phyloP scores from a whole-genome alignment of 495 filamentous ascomycete genomes.

The Lophiostoma macrostomum region DNA sequence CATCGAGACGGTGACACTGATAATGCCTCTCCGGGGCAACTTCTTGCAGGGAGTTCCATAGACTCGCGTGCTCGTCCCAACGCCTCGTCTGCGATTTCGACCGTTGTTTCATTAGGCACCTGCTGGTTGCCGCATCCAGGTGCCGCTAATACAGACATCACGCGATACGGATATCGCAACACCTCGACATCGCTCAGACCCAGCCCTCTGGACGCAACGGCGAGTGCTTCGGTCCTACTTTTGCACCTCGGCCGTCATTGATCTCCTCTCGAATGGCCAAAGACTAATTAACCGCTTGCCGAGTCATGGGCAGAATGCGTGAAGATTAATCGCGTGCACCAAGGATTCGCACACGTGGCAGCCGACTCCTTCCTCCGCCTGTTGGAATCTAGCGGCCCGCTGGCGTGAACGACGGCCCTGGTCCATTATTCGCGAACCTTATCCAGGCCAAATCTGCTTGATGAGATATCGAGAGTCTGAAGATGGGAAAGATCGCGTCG shows the following conservation, averaged over 20 bases:
- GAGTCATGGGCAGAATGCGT: slow-evolving; percentile 22
- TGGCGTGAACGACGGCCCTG: slow-evolving; percentile 19
- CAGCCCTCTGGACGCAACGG: neutral
- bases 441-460: neutral
- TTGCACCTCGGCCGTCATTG: neutral
- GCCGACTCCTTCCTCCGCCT: slow-evolving; percentile 14
- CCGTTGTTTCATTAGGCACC: neutral
- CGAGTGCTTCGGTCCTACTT: neutral
- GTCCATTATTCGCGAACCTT: neutral
- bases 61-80: neutral
- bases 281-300: slow-evolving; percentile 1
- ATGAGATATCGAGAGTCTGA: no score
- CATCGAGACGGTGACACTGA: slow-evolving; percentile 2
- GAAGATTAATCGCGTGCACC: slow-evolving; percentile 22
- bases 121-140: neutral
- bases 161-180: slow-evolving; percentile 8
- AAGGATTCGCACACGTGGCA: slow-evolving; percentile 26
- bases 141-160: slow-evolving; percentile 24
- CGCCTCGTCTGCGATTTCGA: neutral
- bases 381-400: slow-evolving; percentile 16
- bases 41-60: neutral
- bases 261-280: slow-evolving; percentile 17
- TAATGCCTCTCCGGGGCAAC: slow-evolving; percentile 2
- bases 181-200: neutral
- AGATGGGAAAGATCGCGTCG: no score